Percentiles rank a stretch among this genome's conserved stretches.
Conservation (phyloP, 441 rosid genomes). For the Arabidopsis lyrata region DNA sequence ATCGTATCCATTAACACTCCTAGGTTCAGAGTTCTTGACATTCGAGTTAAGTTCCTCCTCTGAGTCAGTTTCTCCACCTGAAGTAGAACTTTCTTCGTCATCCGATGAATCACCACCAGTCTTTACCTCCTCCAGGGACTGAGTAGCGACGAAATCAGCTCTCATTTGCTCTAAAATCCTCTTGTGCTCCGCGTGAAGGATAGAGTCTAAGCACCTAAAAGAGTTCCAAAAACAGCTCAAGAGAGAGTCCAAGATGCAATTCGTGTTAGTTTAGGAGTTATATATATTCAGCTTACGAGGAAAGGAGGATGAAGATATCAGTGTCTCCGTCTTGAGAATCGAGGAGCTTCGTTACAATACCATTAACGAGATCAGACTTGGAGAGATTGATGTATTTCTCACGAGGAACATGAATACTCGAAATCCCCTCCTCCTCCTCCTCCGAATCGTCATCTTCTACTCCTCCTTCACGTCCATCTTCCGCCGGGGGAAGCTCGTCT, state of each 20-base stretch:
- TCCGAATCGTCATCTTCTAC: constrained; percentile 43
- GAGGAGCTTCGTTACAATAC: constrained; percentile 56
- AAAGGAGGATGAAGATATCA: constrained; percentile 65
- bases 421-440: constrained; percentile 57
- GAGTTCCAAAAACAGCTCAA: constrained; percentile 24
- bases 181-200: constrained; percentile 93
- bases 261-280: neutral
- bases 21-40: constrained; percentile 46
- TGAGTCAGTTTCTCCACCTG: constrained; percentile 38
- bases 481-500: constrained; percentile 23
- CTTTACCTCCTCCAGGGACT: constrained; percentile 47
- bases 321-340: constrained; percentile 60
- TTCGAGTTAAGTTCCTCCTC: constrained; percentile 44
- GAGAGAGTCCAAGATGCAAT: constrained; percentile 13
- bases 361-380: constrained; percentile 77
- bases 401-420: constrained; percentile 75
- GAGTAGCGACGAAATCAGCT: constrained; percentile 61
- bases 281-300: constrained; percentile 61
- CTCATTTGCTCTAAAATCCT: constrained; percentile 83
- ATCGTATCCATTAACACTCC: constrained; percentile 42
- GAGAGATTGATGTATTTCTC: constrained; percentile 80
- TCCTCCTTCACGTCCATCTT: constrained; percentile 31
- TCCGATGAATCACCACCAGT: constrained; percentile 30
- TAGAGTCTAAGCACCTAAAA: constrained; percentile 79
- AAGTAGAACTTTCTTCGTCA: constrained; percentile 23